Percentiles rank a stretch among this genome's conserved stretches.
Conservation (phyloP, 352 stramenopile species). For the Phytophthora parvispora region DNA sequence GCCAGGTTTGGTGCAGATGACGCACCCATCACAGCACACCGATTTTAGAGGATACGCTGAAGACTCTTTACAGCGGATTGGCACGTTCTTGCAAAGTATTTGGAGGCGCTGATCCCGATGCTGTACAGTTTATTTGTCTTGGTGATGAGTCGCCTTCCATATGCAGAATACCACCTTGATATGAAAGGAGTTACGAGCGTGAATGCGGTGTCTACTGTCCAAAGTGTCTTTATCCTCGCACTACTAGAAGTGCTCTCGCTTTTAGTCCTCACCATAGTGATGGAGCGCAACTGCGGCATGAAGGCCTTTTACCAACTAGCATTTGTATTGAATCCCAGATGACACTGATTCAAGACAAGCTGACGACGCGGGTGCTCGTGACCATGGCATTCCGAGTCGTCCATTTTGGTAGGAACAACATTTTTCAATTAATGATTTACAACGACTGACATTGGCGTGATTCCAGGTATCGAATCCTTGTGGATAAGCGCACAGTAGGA, state of each 20-base stretch:
- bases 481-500: no score
- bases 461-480: not conserved
- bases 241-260: constrained; percentile 31
- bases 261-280: constrained; percentile 1
- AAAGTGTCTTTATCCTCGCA: constrained; percentile 18
- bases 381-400: not conserved
- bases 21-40: not conserved
- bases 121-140: constrained; percentile 22
- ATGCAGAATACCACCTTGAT: constrained; percentile 10
- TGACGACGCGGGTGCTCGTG: not conserved
- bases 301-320: not conserved
- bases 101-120: constrained; percentile 37
- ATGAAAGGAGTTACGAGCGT: not conserved
- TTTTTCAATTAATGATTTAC: no score
- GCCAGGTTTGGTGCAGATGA: not conserved
- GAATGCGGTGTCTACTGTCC: not conserved
- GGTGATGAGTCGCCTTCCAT: constrained; percentile 22
- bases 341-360: not conserved
- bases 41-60: not conserved
- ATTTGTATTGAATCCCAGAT: not conserved
- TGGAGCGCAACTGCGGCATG: constrained; percentile 15
- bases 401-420: not conserved
- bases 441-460: no score
- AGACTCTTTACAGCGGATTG: constrained; percentile 35
- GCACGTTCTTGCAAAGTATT: constrained; percentile 39